phyloP scores from a whole-genome alignment of 164 flowering plant genomes.

The Vitis amurensis region DNA sequence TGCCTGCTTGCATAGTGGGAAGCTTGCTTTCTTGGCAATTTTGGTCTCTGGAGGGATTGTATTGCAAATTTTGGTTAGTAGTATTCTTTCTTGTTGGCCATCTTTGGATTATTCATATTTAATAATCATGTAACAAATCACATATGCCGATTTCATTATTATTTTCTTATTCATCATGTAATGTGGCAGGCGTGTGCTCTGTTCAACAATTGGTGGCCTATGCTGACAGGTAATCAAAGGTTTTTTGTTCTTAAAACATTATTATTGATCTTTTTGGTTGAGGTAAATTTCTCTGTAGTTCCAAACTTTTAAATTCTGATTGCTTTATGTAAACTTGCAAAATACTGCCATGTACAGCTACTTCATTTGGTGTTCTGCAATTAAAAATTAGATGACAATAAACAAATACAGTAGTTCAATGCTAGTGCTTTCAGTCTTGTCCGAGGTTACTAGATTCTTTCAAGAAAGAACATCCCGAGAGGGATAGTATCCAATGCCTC shows the following conservation, averaged over 20 bases:
- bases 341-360: no score
- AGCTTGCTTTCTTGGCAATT: conserved; percentile 83
- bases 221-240: conserved; percentile 65
- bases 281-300: no score
- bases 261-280: not conserved
- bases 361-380: no score
- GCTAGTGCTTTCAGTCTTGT: no score
- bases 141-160: not conserved
- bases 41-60: conserved; percentile 90
- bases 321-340: no score
- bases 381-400: no score
- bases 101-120: not conserved
- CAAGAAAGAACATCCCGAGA: no score
- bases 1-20: conserved; percentile 74
- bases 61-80: conserved; percentile 80
- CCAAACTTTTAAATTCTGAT: no score
- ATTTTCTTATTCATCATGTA: conserved; percentile 10
- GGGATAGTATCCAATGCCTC: no score
- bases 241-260: conserved; percentile 1
- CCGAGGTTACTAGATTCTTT: no score
- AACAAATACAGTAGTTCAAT: no score
- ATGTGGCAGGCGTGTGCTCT: conserved; percentile 89
- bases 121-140: not conserved
- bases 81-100: not conserved
- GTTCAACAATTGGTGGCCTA: conserved; percentile 98